A percentile compares a stretch with the other conserved stretches of the same genome.
Evolutionary conservation across 2,329 filamentous ascomycete genomes (phyloP).

Genomic region (Parastagonospora avenae): DNA sequence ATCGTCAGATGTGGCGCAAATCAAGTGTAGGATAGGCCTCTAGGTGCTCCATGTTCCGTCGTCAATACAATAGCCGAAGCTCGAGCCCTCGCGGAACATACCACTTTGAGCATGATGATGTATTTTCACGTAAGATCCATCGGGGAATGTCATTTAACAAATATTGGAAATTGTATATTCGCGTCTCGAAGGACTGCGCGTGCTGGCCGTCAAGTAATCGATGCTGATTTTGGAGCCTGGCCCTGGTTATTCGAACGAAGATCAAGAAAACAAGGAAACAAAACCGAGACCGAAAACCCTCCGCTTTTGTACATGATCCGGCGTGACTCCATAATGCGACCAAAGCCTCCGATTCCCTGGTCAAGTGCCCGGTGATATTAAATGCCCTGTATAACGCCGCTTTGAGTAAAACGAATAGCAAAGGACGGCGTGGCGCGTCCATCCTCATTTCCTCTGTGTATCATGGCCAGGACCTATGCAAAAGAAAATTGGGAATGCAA

Average conservation of each 20-base stretch:
- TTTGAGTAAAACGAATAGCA: conserved; percentile 17
- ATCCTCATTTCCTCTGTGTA: conserved; percentile 23
- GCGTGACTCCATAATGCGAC: conserved; percentile 16
- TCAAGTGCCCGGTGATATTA: conserved; percentile 21
- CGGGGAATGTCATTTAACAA: conserved; percentile 11
- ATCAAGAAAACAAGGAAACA: conserved; percentile 12
- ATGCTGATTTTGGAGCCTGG: conserved; percentile 20
- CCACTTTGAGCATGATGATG: not conserved
- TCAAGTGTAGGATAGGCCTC: too few relatives aligned
- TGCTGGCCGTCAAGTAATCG: conserved; percentile 17
- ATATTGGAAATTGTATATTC: conserved; percentile 33
- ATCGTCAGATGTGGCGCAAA: not conserved
- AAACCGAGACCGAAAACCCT: conserved; percentile 18
- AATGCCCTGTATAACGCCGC: conserved; percentile 19
- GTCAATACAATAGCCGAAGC: not conserved
- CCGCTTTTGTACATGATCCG: conserved; percentile 41
- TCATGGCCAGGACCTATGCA: conserved; percentile 28
- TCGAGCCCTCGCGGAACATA: not conserved
- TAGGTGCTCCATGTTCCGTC: not conserved
- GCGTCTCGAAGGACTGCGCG: conserved; percentile 14
- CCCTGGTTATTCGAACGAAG: conserved; percentile 20
- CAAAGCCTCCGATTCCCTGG: conserved; percentile 17
- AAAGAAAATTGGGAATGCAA: conserved; percentile 34
- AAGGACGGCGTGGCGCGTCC: conserved; percentile 12
- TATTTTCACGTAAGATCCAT: not conserved